A percentile compares a stretch with the other conserved stretches of the same genome.
Conservation (phyloP, 2,329 filamentous ascomycete genomes). For the Cladosporium sp. region DNA sequence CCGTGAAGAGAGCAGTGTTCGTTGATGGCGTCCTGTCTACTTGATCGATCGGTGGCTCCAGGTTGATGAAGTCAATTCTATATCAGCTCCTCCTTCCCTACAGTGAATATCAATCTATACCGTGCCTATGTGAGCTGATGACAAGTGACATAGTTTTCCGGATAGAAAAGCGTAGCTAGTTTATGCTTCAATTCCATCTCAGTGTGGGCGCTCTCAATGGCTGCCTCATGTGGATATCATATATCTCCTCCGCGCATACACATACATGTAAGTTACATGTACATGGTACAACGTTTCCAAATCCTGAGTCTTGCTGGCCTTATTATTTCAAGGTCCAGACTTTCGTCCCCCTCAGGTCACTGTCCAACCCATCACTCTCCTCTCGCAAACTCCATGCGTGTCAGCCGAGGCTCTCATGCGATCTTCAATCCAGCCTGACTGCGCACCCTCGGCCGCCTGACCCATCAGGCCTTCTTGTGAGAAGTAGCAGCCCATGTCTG, state of each 20-base stretch:
- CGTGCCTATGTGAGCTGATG: background rate
- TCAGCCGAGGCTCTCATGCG: conserved; percentile 25
- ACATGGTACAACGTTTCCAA: background rate
- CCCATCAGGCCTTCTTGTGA: conserved; percentile 25
- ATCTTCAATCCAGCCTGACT: conserved; percentile 30
- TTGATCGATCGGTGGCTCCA: background rate
- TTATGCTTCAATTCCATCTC: background rate
- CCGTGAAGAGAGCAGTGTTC: background rate
- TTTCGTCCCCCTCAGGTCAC: background rate
- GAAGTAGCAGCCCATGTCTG: conserved; percentile 26
- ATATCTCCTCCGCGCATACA: background rate
- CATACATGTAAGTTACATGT: background rate
- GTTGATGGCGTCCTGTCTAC: background rate
- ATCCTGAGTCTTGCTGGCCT: background rate
- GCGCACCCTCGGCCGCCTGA: conserved; percentile 18
- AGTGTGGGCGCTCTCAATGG: background rate
- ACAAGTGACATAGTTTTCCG: background rate
- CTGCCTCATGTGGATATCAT: background rate
- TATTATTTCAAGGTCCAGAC: background rate
- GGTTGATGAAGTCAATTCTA: background rate
- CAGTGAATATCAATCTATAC: background rate
- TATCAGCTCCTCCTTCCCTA: background rate
- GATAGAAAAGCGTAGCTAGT: background rate
- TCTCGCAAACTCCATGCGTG: conserved; percentile 2
- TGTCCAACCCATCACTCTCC: conserved; percentile 10